Conservation (phyloP, 495 filamentous ascomycete genomes). For the Usnea hakonensis region DNA sequence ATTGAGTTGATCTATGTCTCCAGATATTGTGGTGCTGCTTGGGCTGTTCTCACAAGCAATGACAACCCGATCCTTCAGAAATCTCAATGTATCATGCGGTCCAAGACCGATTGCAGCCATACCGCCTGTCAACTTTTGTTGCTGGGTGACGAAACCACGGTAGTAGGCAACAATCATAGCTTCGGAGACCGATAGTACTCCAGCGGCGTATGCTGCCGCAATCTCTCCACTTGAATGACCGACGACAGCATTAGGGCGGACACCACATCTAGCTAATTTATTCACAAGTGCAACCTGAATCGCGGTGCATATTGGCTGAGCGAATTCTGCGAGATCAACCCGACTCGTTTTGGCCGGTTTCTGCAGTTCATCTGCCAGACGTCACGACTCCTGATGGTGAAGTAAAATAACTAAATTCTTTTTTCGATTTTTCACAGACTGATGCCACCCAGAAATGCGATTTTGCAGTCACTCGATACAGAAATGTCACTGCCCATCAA, state of each 20-base stretch:
- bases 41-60: slow-evolving; percentile 40
- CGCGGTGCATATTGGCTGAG: too few relatives aligned
- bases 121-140: slow-evolving; percentile 11
- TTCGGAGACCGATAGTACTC: slow-evolving; percentile 2
- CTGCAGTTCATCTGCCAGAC: too few relatives aligned
- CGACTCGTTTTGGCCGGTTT: too few relatives aligned
- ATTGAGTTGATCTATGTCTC: slow-evolving; percentile 26
- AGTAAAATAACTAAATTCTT: too few relatives aligned
- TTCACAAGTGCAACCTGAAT: background rate
- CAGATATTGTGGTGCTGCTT: slow-evolving; percentile 35
- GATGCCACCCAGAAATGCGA: too few relatives aligned
- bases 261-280: slow-evolving; percentile 15
- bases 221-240: slow-evolving; percentile 25
- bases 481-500: too few relatives aligned
- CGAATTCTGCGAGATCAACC: too few relatives aligned
- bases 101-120: slow-evolving; percentile 32
- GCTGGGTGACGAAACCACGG: too few relatives aligned
- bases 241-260: slow-evolving; percentile 19
- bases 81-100: slow-evolving; percentile 18
- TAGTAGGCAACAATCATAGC: slow-evolving; percentile 21
- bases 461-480: too few relatives aligned
- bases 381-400: too few relatives aligned
- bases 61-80: slow-evolving; percentile 25
- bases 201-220: slow-evolving; percentile 18
- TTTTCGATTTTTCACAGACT: too few relatives aligned